Percentiles rank a stretch among this genome's conserved stretches.
These are phyloP conservation scores for Colletotrichum cordylinicola DNA, from an alignment of 2,329 filamentous ascomycete genomes.

Conservation along the genomic window DNA sequence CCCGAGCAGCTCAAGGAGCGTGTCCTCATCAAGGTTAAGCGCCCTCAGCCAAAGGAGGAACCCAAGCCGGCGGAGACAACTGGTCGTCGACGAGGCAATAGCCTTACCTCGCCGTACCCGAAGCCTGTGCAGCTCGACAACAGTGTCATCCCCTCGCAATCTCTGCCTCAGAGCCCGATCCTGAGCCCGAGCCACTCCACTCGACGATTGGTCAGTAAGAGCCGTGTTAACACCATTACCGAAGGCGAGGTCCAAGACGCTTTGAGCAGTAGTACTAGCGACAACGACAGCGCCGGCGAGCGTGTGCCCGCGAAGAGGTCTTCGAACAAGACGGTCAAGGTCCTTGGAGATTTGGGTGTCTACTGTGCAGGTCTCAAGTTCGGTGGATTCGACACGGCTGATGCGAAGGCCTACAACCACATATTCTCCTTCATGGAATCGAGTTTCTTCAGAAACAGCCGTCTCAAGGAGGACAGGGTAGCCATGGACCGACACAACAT, in stretches of 20 bases:
- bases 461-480: slow-evolving; percentile 76
- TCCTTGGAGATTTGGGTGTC: slow-evolving; percentile 85
- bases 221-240: slow-evolving; percentile 62
- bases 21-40: slow-evolving; percentile 95
- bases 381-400: slow-evolving; percentile 75
- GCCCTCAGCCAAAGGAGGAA: slow-evolving; percentile 52
- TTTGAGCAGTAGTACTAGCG: slow-evolving; percentile 72
- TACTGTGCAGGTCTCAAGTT: slow-evolving; percentile 81
- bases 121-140: slow-evolving; percentile 68
- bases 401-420: slow-evolving; percentile 90
- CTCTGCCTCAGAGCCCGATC: slow-evolving; percentile 60
- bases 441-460: slow-evolving; percentile 82
- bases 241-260: slow-evolving; percentile 61
- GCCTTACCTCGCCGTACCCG: slow-evolving; percentile 79
- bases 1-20: slow-evolving; percentile 84
- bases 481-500: slow-evolving; percentile 89
- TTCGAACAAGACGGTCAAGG: slow-evolving; percentile 85
- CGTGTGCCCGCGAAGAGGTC: slow-evolving; percentile 61
- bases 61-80: slow-evolving; percentile 34
- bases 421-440: slow-evolving; percentile 94
- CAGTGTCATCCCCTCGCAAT: slow-evolving; percentile 53
- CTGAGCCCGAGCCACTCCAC: slow-evolving; percentile 56
- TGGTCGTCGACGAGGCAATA: slow-evolving; percentile 66
- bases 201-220: slow-evolving; percentile 55
- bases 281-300: slow-evolving; percentile 75